A percentile compares a stretch with the other conserved stretches of the same genome.
These are phyloP conservation scores for Diaporthe velutina DNA, from an alignment of 2,329 filamentous ascomycete species.

Conservation along the genomic window DNA sequence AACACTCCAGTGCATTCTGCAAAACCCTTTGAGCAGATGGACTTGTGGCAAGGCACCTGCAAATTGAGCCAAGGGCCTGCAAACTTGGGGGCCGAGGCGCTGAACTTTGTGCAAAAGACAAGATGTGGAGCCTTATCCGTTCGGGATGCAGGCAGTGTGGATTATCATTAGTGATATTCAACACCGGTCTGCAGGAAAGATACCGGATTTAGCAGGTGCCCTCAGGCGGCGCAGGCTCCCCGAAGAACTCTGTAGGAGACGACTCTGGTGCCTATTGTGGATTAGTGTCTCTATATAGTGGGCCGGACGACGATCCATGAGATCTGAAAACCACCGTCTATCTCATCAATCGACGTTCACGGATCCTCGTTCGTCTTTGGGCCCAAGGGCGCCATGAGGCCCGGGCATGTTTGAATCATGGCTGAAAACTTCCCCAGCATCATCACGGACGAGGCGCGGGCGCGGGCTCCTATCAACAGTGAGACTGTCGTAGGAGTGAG, in stretches of 20 bases:
- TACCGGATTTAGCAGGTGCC: not conserved
- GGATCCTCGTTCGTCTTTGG: not conserved
- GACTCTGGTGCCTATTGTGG: not conserved
- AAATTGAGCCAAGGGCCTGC: not conserved
- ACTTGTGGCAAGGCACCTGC: not conserved
- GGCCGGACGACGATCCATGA: not conserved
- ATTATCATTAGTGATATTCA: not conserved
- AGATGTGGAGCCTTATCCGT: not conserved
- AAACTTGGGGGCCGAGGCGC: not conserved
- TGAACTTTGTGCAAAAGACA: not conserved
- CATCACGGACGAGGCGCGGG: conserved; percentile 27
- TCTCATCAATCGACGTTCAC: not conserved
- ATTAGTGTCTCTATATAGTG: not conserved
- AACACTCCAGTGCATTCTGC: not conserved
- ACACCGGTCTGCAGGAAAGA: not conserved
- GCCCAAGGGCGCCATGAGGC: not conserved
- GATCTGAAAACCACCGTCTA: conserved; percentile 2
- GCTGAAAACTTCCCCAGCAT: not conserved
- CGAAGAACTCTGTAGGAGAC: not conserved
- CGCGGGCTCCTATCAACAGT: conserved; percentile 17
- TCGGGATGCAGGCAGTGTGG: not conserved
- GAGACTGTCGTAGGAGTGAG: not conserved
- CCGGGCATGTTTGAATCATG: not conserved
- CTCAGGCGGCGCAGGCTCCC: not conserved
- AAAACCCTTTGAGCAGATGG: no score